A percentile compares a stretch with the other conserved stretches of the same genome.
Conservation (phyloP, 495 filamentous ascomycete species). For the Aspergillus ellipticus region DNA sequence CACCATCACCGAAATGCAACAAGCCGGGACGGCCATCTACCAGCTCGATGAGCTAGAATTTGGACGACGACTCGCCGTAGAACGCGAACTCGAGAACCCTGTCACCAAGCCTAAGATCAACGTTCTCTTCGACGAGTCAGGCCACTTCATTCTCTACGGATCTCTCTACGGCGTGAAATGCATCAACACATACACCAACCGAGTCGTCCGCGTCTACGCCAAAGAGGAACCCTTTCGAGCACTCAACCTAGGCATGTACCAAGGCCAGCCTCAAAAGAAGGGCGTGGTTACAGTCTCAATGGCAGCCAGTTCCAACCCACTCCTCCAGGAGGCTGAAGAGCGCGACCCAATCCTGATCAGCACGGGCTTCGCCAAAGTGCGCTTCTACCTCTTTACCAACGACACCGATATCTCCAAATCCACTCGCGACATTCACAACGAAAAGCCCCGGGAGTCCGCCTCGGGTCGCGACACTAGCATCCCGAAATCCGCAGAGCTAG, state of each 20-base stretch:
- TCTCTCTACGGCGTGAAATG: constrained; percentile 89
- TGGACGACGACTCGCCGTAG: constrained; percentile 79
- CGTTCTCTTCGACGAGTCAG: constrained; percentile 92
- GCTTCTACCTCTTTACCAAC: constrained; percentile 98
- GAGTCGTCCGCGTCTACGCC: constrained; percentile 81
- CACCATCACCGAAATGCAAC: constrained; percentile 89
- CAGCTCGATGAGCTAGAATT: constrained; percentile 88
- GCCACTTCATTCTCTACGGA: constrained; percentile 91
- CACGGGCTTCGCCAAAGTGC: constrained; percentile 81
- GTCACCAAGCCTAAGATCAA: constrained; percentile 69
- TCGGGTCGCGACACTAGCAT: constrained; percentile 37
- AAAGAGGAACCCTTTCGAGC: constrained; percentile 84
- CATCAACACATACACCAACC: constrained; percentile 90
- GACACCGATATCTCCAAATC: constrained; percentile 79
- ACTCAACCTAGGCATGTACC: constrained; percentile 82
- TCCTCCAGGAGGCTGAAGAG: constrained; percentile 87
- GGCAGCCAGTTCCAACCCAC: constrained; percentile 90
- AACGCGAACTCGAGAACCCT: constrained; percentile 76
- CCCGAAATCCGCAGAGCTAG: constrained; percentile 64
- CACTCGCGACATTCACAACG: constrained; percentile 88
- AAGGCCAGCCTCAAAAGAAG: constrained; percentile 91
- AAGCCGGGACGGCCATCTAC: constrained; percentile 75
- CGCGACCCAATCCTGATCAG: constrained; percentile 85
- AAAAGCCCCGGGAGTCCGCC: constrained; percentile 62
- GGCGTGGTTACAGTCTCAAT: constrained; percentile 92